Evolutionary conservation across 495 filamentous ascomycete genomes (phyloP), one percentile per base, ranked within the genome.

Genomic region (Xylaria bambusicola): DNA sequence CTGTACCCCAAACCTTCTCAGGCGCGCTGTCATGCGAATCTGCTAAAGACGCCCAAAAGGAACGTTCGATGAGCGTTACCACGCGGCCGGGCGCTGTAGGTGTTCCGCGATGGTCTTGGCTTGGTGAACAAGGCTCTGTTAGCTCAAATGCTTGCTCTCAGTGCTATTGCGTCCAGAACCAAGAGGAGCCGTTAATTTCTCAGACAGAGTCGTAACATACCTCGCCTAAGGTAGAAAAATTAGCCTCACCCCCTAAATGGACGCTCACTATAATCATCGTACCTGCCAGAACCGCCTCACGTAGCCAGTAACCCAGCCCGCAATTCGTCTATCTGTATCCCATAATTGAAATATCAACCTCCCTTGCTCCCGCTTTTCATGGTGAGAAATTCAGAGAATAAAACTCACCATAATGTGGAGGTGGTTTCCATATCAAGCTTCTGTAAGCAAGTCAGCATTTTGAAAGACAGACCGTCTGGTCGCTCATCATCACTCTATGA

Each of bases 211-310:
- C 26, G 20, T 27, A 50, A 58, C 18, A n/a, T 75, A 86, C 84
- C 84, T 86, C 58, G 82, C 84, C 84, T 86, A 71, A 27, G 13
- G 27, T 21, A 33, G 51, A n/a, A 17, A 51, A 17, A 51, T 65
- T 35, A 70, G 69, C 53, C 46, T 53, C 23, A 29, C n/a, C 33
- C 18, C 20, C 3, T 20, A 33, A 33, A 50, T 20, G 49, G 31
- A 52, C 18, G 29, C 10, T 10, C n/a, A n/a, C n/a, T n/a, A n/a
- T n/a, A n/a, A n/a, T n/a, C n/a, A 58, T 60, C 33, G 7, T 73
- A 93, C 94, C 88, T 99, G 94, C 94, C 94, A 99, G 72, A 99
- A 99, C 23, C 94, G 82, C 50, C 94, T 88, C 41, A 98, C 94
- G 72, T 97, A 99, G 64, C 92, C 92, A 62, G 85, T 87, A 44